Evolutionary conservation across 495 filamentous ascomycete genomes (phyloP), one percentile per base, ranked within the genome.

Genomic region (Hypoxylon cercidicola): DNA sequence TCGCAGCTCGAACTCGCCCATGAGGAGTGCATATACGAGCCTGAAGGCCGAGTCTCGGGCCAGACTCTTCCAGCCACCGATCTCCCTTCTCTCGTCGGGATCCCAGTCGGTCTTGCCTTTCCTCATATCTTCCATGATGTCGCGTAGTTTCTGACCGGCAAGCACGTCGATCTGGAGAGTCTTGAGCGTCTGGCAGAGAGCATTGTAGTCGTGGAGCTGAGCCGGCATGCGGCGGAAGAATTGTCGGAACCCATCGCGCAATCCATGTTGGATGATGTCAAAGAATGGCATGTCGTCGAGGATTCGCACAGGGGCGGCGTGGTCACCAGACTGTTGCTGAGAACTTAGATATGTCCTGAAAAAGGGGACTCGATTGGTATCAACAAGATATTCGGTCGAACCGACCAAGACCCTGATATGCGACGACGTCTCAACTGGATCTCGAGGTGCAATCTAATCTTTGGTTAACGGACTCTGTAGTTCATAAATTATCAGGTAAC

Each of bases 181-280:
- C 16, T 66, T 43, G 47, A 72, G 57, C 6, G 52, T 47, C 20
- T 60, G 37, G 61, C 69, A 72, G 32, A 74, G 66, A 2, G 34
- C 21, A 18, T 49, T 63, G 52, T 74, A 68, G 34, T 63, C 64
- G 28, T 57, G 43, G 16, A 72, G 41, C 25, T 58, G 34, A 10
- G 37, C 34, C 11, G 66, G 69, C 60, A 74, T 63, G 56, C 65
- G 63, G 16, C 66, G 59, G 49, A 74, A 72, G 52, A 74, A 65
- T 30, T 74, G 49, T 20, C 71, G 68, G 32, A 52, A 58, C 3
- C 72, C 66, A 25, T 70, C 66, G 23, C 34, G 0, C 10, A 63
- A 34, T 35, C 57, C 59, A 8, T 11, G 11, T 11, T 55, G 23
- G 19, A 55, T 53, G 15, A 51, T 44, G 12, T 53, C 54, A 18